Conservation (phyloP, 805 yeast species). For the Metschnikowia noctiluminum region DNA sequence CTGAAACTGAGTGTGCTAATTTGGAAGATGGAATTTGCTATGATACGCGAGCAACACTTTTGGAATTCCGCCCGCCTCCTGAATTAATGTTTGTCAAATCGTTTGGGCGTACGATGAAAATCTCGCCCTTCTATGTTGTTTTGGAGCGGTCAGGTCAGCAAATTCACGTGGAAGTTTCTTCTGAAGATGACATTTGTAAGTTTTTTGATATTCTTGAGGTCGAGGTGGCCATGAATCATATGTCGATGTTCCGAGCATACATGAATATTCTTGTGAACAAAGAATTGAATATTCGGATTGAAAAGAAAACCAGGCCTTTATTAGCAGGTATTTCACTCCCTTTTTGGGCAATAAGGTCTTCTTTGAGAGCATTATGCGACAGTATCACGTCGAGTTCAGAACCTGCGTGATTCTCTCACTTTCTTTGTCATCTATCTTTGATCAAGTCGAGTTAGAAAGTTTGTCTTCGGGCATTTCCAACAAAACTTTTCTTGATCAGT, state of each 20-base stretch:
- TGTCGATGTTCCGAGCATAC: neutral
- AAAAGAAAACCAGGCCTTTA: neutral
- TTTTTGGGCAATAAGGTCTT: slow-evolving; percentile 12
- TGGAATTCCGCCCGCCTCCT: slow-evolving; percentile 7
- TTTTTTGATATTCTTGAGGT: slow-evolving; percentile 16
- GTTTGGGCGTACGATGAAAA: slow-evolving; percentile 14
- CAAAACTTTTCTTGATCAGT: too few relatives aligned
- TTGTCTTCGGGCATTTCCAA: too few relatives aligned
- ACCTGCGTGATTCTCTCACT: too few relatives aligned
- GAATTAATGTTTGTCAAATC: slow-evolving; percentile 15
- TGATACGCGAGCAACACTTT: slow-evolving; percentile 1
- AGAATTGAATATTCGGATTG: neutral
- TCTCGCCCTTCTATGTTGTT: slow-evolving; percentile 10
- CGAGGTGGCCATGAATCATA: slow-evolving; percentile 13
- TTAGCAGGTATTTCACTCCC: slow-evolving; percentile 5
- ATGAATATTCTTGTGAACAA: neutral
- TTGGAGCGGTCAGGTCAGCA: neutral
- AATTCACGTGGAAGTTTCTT: slow-evolving; percentile 7
- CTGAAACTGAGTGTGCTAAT: neutral
- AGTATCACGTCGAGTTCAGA: neutral
- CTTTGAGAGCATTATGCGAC: neutral
- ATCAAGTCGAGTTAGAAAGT: too few relatives aligned
- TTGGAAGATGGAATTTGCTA: slow-evolving; percentile 3
- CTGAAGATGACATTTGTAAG: slow-evolving; percentile 11
- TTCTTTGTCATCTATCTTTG: too few relatives aligned